Base-by-base conservation (phyloP, 768 basidiomycete species). In the Suillus subaureus region DNA sequence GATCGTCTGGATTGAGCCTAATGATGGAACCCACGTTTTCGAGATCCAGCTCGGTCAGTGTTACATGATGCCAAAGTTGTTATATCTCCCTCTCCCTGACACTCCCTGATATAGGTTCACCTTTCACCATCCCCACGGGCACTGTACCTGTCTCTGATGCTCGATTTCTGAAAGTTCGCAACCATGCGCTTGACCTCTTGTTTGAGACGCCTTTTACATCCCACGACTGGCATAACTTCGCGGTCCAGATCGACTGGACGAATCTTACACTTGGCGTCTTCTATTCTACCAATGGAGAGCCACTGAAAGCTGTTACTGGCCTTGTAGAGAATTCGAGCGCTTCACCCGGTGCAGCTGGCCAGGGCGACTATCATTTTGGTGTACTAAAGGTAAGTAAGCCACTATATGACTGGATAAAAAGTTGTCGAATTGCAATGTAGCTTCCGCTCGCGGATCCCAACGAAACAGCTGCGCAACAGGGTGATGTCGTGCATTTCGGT, bases 331-430 rank as follows among this genome's bases (percentile, higher is more conserved):
- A 87, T 69, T 71, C 73, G 54, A 80, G 79, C 18, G 77, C 75
- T 3, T 69, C 76, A 7, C 49, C 70, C 3, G 86, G 86, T 4
- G 62, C 79, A n/a, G 74, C 73, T 12, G 86, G 84, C 6, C 78
- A 81, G 67, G 88, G 88, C 9, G 85, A 89, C 60, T 87, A 86
- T 77, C 87, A 88, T 70, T 83, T 88, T 68, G 87, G 84, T 2
- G 70, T 88, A 4, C 75, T 89, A 60, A 89, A 89, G 81, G 85
- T 87, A 40, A 42, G 76, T 69, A 28, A 49, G 12, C 49, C 26
- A 26, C 13, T n/a, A 31, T 58, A 45, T 40, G 26, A 28, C 57
- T 39, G 18, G 11, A 58, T 40, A 18, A 39, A 40, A 0, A 8
- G 18, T 63, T 15, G 15, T 47, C 15, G 18, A 40, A 31, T 13